Conservation (phyloP, 768 basidiomycete species). For the Suillus variegatus region DNA sequence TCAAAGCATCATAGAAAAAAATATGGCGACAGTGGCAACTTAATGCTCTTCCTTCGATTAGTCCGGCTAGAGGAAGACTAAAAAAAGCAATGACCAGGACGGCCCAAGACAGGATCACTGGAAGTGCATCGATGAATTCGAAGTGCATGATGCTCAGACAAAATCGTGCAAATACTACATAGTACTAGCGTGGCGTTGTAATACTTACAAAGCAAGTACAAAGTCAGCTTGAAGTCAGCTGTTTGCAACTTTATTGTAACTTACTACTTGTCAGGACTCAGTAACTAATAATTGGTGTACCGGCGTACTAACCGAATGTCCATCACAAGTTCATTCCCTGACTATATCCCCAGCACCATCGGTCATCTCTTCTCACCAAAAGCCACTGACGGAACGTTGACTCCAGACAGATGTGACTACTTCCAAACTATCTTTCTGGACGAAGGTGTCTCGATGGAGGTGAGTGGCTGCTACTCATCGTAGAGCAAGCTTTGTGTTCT, state of each 20-base stretch:
- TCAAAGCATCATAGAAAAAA: neutral
- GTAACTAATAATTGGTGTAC: too few species aligned
- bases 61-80: neutral
- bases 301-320: too few species aligned
- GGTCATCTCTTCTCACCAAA: neutral
- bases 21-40: neutral
- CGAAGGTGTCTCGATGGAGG: neutral
- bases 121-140: neutral
- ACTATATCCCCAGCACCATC: neutral
- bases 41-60: neutral
- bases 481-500: neutral
- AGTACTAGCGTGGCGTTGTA: too few species aligned
- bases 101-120: too few species aligned
- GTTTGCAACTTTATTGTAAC: too few species aligned
- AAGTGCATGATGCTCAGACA: neutral
- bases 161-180: too few species aligned
- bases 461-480: neutral
- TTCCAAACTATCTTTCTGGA: neutral
- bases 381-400: too few species aligned
- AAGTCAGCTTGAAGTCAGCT: too few species aligned
- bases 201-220: too few species aligned
- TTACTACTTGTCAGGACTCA: neutral
- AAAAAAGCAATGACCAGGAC: neutral
- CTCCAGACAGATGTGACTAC: too few species aligned
- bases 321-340: too few species aligned